Base-by-base conservation (phyloP, 2,329 filamentous ascomycete genomes). In the Furcasterigmium furcatum region DNA sequence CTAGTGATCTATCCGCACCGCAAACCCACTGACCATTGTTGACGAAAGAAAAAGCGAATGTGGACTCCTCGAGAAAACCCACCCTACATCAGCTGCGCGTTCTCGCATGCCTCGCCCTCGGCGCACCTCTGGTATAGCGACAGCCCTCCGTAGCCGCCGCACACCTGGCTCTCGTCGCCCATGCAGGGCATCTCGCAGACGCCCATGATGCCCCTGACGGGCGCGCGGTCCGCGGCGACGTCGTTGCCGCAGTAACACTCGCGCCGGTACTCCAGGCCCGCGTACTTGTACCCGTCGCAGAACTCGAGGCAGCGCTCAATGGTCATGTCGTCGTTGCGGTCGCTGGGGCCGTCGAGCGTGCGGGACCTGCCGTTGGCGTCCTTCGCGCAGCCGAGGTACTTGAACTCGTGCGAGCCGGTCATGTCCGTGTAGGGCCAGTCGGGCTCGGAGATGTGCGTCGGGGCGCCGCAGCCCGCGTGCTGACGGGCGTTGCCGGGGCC, bases 301-400 rank as follows among this genome's bases (percentile, higher is more conserved):
- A 55, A 55, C 39, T 61, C 54, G 2, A 67, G 47, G 41, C 66
- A 69, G 0, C 48, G 46, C 9, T 63, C 55, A 12, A 67, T 53
- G 0, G 63, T 67, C 65, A 69, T 67, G 9, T 55, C 48, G 4
- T 54, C 60, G 19, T 56, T 48, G 2, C 63, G 52, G 34, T 55
- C 60, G 3, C 50, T 53, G 5, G 57, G 57, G 14, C 53, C 53
- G 5, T 46, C 52, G 4, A 71, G 55, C 2, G 66, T 62, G 2
- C 67, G 58, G 3, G 46, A 47, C 38, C 54, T 50, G 5, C 58
- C 57, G 6, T 49, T 51, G 8, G 53, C 51, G 43, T 68, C 65
- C 13, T 50, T 41, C 22, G 71, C 77, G 55, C 79, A 82, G 29
- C 77, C 76, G n/a, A 69, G 52, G 53, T 80, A 80, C 19, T 59